Percentiles rank a stretch among this genome's conserved stretches.
Conservation (phyloP, 805 yeast genomes). For the Yarrowia sp. region DNA sequence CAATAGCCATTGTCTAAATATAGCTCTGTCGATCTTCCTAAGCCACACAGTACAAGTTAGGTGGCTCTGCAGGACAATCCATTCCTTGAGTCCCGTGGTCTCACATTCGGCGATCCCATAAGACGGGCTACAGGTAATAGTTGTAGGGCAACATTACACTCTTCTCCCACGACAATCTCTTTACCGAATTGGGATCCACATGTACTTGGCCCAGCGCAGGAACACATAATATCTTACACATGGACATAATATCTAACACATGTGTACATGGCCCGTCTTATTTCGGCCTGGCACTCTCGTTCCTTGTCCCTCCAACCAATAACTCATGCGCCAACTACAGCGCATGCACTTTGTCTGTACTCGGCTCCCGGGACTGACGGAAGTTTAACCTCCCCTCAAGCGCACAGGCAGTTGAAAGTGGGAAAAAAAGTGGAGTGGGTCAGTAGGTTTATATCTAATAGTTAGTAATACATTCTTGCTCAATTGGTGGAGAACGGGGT, state of each 20-base stretch:
- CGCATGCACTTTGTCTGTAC: neutral
- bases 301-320: neutral
- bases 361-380: constrained; percentile 30
- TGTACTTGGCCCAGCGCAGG: neutral
- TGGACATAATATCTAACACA: too few relatives aligned
- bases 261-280: too few relatives aligned
- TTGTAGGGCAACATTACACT: too few relatives aligned
- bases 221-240: neutral
- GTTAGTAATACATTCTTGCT: neutral
- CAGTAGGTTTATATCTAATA: constrained; percentile 7
- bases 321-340: neutral
- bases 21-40: constrained; percentile 19
- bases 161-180: too few relatives aligned
- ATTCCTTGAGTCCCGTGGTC: neutral
- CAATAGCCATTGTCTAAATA: constrained; percentile 36
- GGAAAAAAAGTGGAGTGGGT: too few relatives aligned
- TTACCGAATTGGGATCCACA: too few relatives aligned
- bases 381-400: neutral
- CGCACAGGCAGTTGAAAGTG: too few relatives aligned
- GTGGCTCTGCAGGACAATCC: constrained; percentile 21
- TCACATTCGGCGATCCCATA: too few relatives aligned
- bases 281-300: too few relatives aligned
- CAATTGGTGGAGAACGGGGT: neutral
- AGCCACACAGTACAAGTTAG: neutral
- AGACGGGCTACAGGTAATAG: too few relatives aligned